Evolutionary conservation across 1,284 basidiomycete species (phyloP).

Genomic region (Fomes fomentarius): DNA sequence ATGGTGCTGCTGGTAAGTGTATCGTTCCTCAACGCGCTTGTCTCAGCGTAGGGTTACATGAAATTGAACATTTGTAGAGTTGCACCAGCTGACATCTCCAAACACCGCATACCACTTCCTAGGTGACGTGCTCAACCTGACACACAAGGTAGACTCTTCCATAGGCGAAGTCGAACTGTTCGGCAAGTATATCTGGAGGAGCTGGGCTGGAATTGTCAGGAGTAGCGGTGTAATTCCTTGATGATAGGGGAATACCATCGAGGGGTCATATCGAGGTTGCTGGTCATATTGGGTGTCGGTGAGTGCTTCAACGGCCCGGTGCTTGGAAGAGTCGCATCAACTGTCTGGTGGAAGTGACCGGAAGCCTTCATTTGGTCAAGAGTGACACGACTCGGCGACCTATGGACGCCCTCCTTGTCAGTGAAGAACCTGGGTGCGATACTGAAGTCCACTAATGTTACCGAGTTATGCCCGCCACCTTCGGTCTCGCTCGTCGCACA

Average conservation of each 20-base stretch:
- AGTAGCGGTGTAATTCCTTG: conserved; percentile 56
- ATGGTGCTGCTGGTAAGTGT: conserved; percentile 61
- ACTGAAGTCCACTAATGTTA: neutral
- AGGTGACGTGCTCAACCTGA: conserved; percentile 57
- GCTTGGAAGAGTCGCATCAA: too few relatives aligned
- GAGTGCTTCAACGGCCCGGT: too few relatives aligned
- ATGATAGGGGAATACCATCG: neutral
- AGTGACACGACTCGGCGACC: too few relatives aligned
- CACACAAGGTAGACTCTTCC: conserved; percentile 44
- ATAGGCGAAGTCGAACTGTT: conserved; percentile 56
- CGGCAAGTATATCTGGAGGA: conserved; percentile 61
- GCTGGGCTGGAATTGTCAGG: conserved; percentile 68
- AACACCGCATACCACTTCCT: conserved; percentile 64
- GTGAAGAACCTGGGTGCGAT: too few relatives aligned
- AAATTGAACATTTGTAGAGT: conserved; percentile 48
- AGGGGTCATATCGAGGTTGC: too few relatives aligned
- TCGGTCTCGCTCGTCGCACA: neutral
- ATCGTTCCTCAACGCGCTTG: too few relatives aligned
- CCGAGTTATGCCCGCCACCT: conserved; percentile 7
- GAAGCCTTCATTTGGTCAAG: too few relatives aligned
- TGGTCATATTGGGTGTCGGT: too few relatives aligned
- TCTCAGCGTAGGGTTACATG: too few relatives aligned
- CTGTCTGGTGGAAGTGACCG: too few relatives aligned
- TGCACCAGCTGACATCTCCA: conserved; percentile 77
- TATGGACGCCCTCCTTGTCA: too few relatives aligned